phyloP scores from a whole-genome alignment of 106 monocot species.

The Acorus gramineus region DNA sequence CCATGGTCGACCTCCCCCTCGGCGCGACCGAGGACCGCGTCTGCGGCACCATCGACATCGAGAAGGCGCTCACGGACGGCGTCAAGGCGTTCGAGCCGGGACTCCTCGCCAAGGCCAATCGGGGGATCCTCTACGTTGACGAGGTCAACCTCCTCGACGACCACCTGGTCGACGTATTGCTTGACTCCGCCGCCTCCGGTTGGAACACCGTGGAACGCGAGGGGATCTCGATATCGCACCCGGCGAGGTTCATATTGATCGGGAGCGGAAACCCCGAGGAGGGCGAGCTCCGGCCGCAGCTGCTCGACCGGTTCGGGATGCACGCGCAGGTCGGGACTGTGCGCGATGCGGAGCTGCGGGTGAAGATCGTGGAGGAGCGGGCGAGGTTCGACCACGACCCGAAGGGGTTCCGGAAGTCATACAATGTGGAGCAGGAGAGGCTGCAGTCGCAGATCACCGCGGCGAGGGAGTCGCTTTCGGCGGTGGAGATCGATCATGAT shows the following conservation, averaged over 20 bases:
- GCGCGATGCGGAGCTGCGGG: conserved; percentile 88
- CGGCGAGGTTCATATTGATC: conserved; percentile 93
- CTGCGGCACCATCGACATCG: conserved; percentile 97
- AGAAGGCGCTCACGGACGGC: conserved; percentile 96
- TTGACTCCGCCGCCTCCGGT: conserved; percentile 94
- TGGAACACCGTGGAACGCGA: conserved; percentile 99
- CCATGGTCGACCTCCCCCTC: conserved; percentile 98
- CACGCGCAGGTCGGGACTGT: conserved; percentile 98
- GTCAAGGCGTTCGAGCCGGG: conserved; percentile 99
- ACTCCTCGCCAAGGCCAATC: conserved; percentile 89
- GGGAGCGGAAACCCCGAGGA: conserved; percentile 98
- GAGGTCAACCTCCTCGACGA: conserved; percentile 98
- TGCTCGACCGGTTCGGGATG: conserved; percentile 97
- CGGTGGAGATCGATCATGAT: conserved; percentile 77
- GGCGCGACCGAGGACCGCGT: conserved; percentile 98
- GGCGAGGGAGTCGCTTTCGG: conserved; percentile 43
- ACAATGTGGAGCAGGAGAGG: conserved; percentile 75
- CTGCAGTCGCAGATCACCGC: conserved; percentile 68
- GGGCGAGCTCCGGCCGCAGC: conserved; percentile 93
- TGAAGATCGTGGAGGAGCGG: conserved; percentile 96
- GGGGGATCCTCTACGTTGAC: conserved; percentile 95
- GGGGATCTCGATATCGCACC: conserved; percentile 97
- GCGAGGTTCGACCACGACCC: conserved; percentile 76
- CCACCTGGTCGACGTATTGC: conserved; percentile 88
- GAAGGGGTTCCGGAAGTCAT: conserved; percentile 69